Conservation (phyloP, 345 rosid genomes). For the Eucalyptus curtisii region DNA sequence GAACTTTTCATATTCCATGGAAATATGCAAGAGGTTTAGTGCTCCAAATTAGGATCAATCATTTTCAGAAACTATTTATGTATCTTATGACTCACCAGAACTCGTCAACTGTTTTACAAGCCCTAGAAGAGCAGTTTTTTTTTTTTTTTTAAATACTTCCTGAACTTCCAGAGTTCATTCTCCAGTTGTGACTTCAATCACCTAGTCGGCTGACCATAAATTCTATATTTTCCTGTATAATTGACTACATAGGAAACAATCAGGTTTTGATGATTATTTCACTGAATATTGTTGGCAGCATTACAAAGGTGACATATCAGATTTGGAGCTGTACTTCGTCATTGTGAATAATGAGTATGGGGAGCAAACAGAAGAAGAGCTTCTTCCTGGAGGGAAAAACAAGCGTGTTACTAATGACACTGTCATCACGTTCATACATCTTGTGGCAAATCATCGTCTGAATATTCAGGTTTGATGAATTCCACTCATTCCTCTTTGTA, state of each 20-base stretch:
- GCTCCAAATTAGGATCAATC: not conserved
- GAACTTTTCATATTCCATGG: not conserved
- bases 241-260: not conserved
- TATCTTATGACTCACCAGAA: not conserved
- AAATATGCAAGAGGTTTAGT: not conserved
- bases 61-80: not conserved
- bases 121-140: not conserved
- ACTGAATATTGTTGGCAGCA: slow-evolving; percentile 37
- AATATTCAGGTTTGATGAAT: slow-evolving; percentile 59
- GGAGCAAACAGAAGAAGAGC: slow-evolving; percentile 90
- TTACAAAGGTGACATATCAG: slow-evolving; percentile 69
- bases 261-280: not conserved
- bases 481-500: not conserved
- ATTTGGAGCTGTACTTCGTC: slow-evolving; percentile 84
- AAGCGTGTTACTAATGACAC: slow-evolving; percentile 77
- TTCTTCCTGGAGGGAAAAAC: slow-evolving; percentile 81
- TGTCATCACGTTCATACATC: slow-evolving; percentile 84
- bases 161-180: not conserved
- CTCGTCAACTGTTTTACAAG: not conserved
- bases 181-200: not conserved
- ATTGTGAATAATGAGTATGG: slow-evolving; percentile 96
- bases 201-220: not conserved
- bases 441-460: slow-evolving; percentile 94
- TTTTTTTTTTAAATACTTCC: not conserved
- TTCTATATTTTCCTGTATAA: not conserved